Percentiles rank a stretch among this genome's conserved stretches.
phyloP scores from a whole-genome alignment of 176 grass and related monocot genomes.

The Oryza meridionalis region DNA sequence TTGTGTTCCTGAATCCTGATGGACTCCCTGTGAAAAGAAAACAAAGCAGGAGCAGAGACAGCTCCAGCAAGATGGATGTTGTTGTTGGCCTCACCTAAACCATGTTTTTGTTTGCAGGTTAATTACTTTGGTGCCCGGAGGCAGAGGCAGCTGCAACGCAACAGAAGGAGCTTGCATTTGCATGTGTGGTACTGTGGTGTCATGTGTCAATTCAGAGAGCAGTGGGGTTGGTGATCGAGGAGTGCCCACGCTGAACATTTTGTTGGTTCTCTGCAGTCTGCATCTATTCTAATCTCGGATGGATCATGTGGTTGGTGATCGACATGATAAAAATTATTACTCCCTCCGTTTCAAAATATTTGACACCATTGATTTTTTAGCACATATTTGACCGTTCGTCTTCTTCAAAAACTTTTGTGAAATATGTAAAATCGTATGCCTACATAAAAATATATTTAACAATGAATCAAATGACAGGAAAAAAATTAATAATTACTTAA shows the following conservation, averaged over 20 bases:
- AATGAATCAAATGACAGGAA: no score
- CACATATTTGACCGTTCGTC: no score
- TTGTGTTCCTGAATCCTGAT: not conserved
- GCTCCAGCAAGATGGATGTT: slow-evolving; percentile 27
- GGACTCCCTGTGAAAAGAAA: not conserved
- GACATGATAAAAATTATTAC: not conserved
- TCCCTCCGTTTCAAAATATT: no score
- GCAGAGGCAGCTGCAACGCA: not conserved
- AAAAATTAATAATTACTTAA: no score
- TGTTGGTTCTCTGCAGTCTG: not conserved
- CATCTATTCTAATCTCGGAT: not conserved
- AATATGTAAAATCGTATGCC: no score
- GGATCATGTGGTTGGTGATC: slow-evolving; percentile 15
- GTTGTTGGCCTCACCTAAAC: slow-evolving; percentile 15
- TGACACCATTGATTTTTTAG: no score
- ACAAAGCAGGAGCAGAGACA: not conserved
- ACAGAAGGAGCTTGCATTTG: not conserved
- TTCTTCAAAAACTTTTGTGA: no score
- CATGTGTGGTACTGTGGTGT: no score
- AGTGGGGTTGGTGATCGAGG: not conserved
- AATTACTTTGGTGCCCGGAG: not conserved
- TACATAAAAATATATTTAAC: no score
- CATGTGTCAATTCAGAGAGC: not conserved
- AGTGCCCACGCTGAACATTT: no score
- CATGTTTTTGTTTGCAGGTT: not conserved